A percentile compares a stretch with the other conserved stretches of the same genome.
phyloP scores from a whole-genome alignment of 73 alveolate genomes.

The Uronychia setigera region DNA sequence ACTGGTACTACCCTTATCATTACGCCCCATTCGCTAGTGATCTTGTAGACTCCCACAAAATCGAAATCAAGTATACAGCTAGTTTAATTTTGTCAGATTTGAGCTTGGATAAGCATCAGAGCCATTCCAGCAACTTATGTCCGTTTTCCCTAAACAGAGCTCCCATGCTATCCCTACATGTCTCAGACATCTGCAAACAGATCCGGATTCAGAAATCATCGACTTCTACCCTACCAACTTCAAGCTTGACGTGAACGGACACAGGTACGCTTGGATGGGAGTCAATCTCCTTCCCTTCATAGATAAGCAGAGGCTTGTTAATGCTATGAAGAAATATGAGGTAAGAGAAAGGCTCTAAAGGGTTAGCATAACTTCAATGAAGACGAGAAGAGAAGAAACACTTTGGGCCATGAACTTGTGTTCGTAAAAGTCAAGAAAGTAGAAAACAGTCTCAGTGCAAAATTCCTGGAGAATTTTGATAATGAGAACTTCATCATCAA shows the following conservation, averaged over 20 bases:
- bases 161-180: constrained; percentile 89
- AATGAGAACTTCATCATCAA: neutral
- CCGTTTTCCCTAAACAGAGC: constrained; percentile 93
- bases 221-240: constrained; percentile 98
- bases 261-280: constrained; percentile 99
- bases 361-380: constrained; percentile 14
- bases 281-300: constrained; percentile 96
- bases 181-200: constrained; percentile 70
- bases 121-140: constrained; percentile 92
- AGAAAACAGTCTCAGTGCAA: neutral
- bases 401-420: constrained; percentile 1
- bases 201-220: constrained; percentile 86
- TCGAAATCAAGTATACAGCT: constrained; percentile 24
- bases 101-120: constrained; percentile 75
- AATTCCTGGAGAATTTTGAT: neutral
- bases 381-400: constrained; percentile 53
- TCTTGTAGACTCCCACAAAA: constrained; percentile 63
- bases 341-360: constrained; percentile 10
- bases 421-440: neutral
- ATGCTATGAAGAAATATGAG: constrained; percentile 55
- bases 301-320: constrained; percentile 82
- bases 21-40: constrained; percentile 98
- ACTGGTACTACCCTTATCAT: constrained; percentile 98
- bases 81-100: constrained; percentile 47
- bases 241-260: constrained; percentile 96